Base-by-base conservation (phyloP, 2,329 filamentous ascomycete species). In the Cryoendolithus antarcticus region DNA sequence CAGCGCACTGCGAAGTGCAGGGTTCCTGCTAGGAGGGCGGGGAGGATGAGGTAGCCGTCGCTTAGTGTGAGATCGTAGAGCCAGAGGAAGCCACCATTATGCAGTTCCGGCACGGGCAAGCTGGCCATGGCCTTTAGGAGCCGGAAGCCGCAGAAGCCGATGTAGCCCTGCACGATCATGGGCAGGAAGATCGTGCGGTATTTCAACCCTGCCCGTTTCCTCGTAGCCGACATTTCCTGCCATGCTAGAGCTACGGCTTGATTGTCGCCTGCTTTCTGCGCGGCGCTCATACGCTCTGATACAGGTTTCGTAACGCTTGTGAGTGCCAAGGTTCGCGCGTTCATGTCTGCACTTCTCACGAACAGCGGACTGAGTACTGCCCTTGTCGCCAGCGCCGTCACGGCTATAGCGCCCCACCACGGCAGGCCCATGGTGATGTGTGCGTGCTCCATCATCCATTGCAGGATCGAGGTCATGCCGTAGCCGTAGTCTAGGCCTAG, bases 401-500 rank as follows among this genome's bases (percentile, higher is more conserved):
- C 60, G 33, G 80, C 61, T 51, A 95, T 82, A 43, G 82, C 75
- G 2, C 67, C 77, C 70, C 83, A 86, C 91, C 91, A 96, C 9
- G 86, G 84, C 40, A 85, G 62, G 29, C 81, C 85, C 5, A 57
- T 65, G 50, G 72, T 80, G 44, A 95, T 68, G 62, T 98, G 86
- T 31, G 93, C 57, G 56, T 89, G 77, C 66, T 98, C 91, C 8
- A 96, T 64, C 2, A 75, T 13, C 70, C 72, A 88, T 63, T 95
- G 72, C 60, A 91, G 77, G 10, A 75, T 48, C 3, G 78, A 65
- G 0, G 86, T 84, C 4, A 83, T 75, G 10, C 89, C 89, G 66
- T 69, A 88, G 56, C 89, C 86, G 54, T 81, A 96, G 52, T 96
- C 84, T 13, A 98, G 66, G 3, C 91, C 91, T 8, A 96, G 68